Percentiles rank a stretch among this genome's conserved stretches.
These are phyloP conservation scores for Daphne laureola DNA, from an alignment of 441 rosid genomes.

Conservation along the genomic window DNA sequence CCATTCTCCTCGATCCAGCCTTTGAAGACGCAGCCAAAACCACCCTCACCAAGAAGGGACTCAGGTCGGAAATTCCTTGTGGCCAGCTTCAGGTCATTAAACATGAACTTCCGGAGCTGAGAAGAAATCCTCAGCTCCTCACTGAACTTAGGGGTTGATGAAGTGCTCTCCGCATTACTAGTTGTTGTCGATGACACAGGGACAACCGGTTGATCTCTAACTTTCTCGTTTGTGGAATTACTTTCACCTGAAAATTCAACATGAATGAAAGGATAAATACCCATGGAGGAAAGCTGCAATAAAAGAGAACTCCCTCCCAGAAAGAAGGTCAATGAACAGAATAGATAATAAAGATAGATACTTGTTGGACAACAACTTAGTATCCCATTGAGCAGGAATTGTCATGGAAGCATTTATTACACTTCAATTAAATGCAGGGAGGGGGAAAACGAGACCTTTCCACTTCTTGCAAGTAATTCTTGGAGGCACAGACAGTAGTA, in stretches of 20 bases:
- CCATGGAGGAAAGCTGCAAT: neutral
- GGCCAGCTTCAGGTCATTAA: slow-evolving; percentile 48
- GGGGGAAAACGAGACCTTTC: no score
- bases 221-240: slow-evolving; percentile 40
- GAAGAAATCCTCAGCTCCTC: slow-evolving; percentile 52
- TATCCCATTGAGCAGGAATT: no score
- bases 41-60: slow-evolving; percentile 59
- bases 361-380: no score
- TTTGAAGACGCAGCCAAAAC: slow-evolving; percentile 58
- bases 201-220: slow-evolving; percentile 38
- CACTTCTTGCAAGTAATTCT: no score
- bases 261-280: slow-evolving; percentile 12
- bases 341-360: no score
- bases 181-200: slow-evolving; percentile 42
- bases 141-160: slow-evolving; percentile 40
- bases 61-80: slow-evolving; percentile 66
- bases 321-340: neutral
- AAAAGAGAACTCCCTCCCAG: neutral
- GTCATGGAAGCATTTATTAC: no score
- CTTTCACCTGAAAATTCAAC: slow-evolving; percentile 34
- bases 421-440: no score
- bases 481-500: no score
- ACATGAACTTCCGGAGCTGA: slow-evolving; percentile 40
- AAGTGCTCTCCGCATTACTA: slow-evolving; percentile 33
- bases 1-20: slow-evolving; percentile 67